Percentiles rank a stretch among this genome's conserved stretches.
phyloP scores from a whole-genome alignment of 225 moss, liverwort and hornwort species.

The Polytrichum commune region DNA sequence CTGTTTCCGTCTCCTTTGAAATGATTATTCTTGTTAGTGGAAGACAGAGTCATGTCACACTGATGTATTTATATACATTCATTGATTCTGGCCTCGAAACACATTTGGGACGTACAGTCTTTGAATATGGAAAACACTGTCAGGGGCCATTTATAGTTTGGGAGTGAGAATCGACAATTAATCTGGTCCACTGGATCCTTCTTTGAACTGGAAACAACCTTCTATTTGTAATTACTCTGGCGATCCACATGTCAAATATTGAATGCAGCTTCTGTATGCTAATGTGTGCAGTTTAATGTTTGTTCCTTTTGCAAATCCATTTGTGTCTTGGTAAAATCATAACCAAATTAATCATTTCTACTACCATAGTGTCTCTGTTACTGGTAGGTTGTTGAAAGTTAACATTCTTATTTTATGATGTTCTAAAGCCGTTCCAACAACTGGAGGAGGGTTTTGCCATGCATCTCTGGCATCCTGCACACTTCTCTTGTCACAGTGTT shows the following conservation, averaged over 20 bases:
- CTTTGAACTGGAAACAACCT: not conserved
- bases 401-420: no score
- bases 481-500: no score
- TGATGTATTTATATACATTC: conserved; percentile 56
- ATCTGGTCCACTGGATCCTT: conserved; percentile 3
- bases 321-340: no score
- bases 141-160: not conserved
- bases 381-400: no score
- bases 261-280: not conserved
- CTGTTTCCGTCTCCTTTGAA: conserved; percentile 30
- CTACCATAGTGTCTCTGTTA: no score
- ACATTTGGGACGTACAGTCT: conserved; percentile 5
- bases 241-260: not conserved
- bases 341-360: no score
- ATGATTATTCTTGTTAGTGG: conserved; percentile 31
- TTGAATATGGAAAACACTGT: not conserved
- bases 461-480: no score
- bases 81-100: conserved; percentile 37
- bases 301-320: no score
- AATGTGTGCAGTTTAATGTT: not conserved
- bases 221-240: conserved; percentile 1
- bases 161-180: not conserved
- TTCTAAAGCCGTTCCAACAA: no score
- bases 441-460: no score
- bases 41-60: conserved; percentile 24